Percentiles rank a stretch among this genome's conserved stretches.
Conservation (phyloP, 2,329 filamentous ascomycete genomes). For the Colletotrichum cordylinicola region DNA sequence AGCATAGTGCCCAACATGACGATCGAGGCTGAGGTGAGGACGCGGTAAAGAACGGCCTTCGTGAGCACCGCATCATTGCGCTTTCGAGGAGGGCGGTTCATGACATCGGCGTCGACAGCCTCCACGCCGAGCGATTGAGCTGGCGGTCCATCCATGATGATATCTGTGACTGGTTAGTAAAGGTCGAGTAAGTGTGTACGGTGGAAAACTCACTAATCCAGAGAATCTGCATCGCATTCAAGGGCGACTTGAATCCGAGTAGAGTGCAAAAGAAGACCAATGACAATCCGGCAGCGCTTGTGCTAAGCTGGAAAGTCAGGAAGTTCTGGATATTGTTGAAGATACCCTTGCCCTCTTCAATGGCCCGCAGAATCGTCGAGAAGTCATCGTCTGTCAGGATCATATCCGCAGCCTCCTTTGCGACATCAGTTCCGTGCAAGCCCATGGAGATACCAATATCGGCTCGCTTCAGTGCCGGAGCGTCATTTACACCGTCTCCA, state of each 20-base stretch:
- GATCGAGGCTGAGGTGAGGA: conserved; percentile 84
- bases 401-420: conserved; percentile 96
- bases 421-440: conserved; percentile 91
- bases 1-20: conserved; percentile 93
- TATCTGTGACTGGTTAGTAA: conserved; percentile 65
- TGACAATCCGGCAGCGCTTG: conserved; percentile 89
- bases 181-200: not conserved
- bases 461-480: conserved; percentile 93
- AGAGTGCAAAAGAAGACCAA: conserved; percentile 92
- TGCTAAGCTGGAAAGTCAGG: conserved; percentile 96
- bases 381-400: conserved; percentile 90
- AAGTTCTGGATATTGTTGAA: conserved; percentile 99
- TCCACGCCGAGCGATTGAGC: conserved; percentile 97
- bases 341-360: conserved; percentile 98
- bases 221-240: conserved; percentile 99
- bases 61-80: conserved; percentile 93
- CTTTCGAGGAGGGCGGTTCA: conserved; percentile 84
- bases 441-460: conserved; percentile 99
- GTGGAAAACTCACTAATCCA: conserved; percentile 87
- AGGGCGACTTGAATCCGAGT: conserved; percentile 90
- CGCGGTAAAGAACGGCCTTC: conserved; percentile 78
- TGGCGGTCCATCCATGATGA: conserved; percentile 98
- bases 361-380: conserved; percentile 89
- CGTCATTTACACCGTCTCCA: conserved; percentile 97
- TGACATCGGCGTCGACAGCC: conserved; percentile 90